Base-by-base conservation (phyloP, 331 rosid species). In the Acacia pycnantha region DNA sequence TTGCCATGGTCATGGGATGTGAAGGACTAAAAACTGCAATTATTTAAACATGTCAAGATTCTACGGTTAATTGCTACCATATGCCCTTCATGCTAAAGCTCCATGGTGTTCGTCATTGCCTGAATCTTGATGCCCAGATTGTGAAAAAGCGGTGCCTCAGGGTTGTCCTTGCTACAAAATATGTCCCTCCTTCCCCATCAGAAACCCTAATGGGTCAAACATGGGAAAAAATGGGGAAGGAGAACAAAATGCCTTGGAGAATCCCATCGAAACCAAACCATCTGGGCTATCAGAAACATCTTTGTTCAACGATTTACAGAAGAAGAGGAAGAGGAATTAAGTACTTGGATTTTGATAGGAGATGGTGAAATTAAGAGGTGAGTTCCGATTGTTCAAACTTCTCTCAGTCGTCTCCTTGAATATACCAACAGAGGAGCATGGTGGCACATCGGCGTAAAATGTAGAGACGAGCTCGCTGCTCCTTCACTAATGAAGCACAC, bases 381-480 rank as follows among this genome's bases (percentile, higher is more conserved):
- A n/a, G 48, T 61, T 61, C 18, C 33, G 13, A 12, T 31, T 24
- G 33, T 24, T 44, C n/a, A 8, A 70, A n/a, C 29, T 67, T 59
- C 33, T 86, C 82, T 86, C 82, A 90, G 33, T 94, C 97, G 35
- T 92, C 98, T 88, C 94, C 97, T 48, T 94, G 91, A 69, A 94
- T 91, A 67, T 94, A 94, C 94, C 97, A 94, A 80, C 98, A 94
- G 64, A 92, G 97, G 48, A 94, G 97, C 97, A 92, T 92, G 85
- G 97, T 91, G 79, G 98, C 98, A 77, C 98, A 94, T 48, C 97
- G 97, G 61, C 97, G 94, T 5, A 94, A 82, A 79, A 94, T 94
- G 86, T 94, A 94, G 40, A 94, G 85, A 29, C 97, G 91, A 56
- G 97, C 97, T 46, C 95, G 94, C 69, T 94, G 98, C 82, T 94